These are phyloP conservation scores for Dryadomyces sulphureus DNA, from an alignment of 2,329 filamentous ascomycete genomes.

Conservation along the genomic window DNA sequence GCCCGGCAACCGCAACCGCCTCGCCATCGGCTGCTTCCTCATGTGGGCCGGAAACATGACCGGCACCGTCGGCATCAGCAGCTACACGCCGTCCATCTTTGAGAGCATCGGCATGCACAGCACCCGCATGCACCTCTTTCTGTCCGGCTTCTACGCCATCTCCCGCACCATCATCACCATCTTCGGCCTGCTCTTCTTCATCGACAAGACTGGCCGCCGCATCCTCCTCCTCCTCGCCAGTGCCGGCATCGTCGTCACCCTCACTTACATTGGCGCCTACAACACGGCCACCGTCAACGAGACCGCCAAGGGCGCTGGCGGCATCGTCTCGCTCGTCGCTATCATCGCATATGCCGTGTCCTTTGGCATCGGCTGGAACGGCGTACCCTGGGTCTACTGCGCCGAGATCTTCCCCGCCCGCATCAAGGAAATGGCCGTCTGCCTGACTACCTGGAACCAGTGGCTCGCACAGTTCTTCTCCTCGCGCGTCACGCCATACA, in stretches of 20 bases:
- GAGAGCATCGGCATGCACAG: conserved; percentile 39
- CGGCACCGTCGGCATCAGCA: conserved; percentile 50
- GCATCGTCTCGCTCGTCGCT: neutral
- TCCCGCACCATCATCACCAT: conserved; percentile 6
- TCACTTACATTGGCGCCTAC: conserved; percentile 17
- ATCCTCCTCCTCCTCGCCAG: conserved; percentile 12
- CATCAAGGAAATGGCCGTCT: conserved; percentile 15
- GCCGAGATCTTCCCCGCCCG: conserved; percentile 15
- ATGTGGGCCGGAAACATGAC: conserved; percentile 30
- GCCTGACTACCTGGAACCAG: conserved; percentile 15
- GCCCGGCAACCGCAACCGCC: conserved; percentile 14
- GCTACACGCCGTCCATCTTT: conserved; percentile 49
- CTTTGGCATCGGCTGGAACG: conserved; percentile 20
- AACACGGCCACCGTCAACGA: neutral
- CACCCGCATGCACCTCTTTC: conserved; percentile 35
- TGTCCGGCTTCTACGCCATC: conserved; percentile 37
- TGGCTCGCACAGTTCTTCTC: conserved; percentile 18
- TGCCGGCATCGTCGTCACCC: conserved; percentile 10
- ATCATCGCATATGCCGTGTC: conserved; percentile 11
- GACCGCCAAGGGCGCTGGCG: neutral
- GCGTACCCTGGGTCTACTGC: conserved; percentile 14
- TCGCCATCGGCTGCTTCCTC: conserved; percentile 41
- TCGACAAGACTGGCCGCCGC: conserved; percentile 13
- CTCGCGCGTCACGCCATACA: conserved; percentile 16
- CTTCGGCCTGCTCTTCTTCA: neutral